Percentiles rank a stretch among this genome's conserved stretches.
phyloP scores from a whole-genome alignment of 352 stramenopile genomes.

The Phytopythium mirpurense region DNA sequence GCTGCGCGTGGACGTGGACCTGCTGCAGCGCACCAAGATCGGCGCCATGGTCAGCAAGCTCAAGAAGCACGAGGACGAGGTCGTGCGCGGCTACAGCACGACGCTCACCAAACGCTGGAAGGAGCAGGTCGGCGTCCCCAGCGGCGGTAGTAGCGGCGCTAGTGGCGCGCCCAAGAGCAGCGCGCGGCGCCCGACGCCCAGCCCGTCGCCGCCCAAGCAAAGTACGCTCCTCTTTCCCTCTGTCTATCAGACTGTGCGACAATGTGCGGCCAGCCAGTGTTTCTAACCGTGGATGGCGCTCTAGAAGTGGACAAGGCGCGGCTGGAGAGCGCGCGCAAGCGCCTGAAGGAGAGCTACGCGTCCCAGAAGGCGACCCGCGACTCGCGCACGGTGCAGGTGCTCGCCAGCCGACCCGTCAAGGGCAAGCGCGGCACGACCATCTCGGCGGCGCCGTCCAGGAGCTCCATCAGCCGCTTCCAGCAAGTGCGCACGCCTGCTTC shows the following conservation, averaged over 20 bases:
- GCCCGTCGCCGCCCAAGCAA: constrained; percentile 22
- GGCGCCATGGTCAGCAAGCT: constrained; percentile 80
- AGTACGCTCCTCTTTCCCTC: constrained; percentile 7
- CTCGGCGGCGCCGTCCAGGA: constrained; percentile 51
- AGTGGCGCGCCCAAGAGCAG: constrained; percentile 3
- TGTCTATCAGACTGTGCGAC: no score
- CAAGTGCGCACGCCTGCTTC: constrained; percentile 20
- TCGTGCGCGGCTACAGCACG: constrained; percentile 73
- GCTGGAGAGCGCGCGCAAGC: constrained; percentile 66
- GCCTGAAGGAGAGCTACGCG: constrained; percentile 73
- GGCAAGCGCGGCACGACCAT: constrained; percentile 50
- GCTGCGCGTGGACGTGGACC: constrained; percentile 65
- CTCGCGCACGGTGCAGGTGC: constrained; percentile 68
- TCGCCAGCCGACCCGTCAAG: constrained; percentile 52
- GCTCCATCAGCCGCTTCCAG: constrained; percentile 36
- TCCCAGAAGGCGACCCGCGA: constrained; percentile 63
- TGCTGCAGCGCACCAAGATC: constrained; percentile 75
- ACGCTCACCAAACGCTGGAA: constrained; percentile 86
- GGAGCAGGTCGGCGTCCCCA: constrained; percentile 47
- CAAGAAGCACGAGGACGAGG: constrained; percentile 79
- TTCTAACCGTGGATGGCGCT: background rate
- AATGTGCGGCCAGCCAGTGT: background rate
- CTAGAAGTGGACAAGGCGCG: constrained; percentile 26
- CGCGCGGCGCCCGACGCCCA: constrained; percentile 13
- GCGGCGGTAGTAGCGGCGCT: constrained; percentile 1